Conservation (phyloP, 2,329 filamentous ascomycete species). For the Periglandula ipomoeae region DNA sequence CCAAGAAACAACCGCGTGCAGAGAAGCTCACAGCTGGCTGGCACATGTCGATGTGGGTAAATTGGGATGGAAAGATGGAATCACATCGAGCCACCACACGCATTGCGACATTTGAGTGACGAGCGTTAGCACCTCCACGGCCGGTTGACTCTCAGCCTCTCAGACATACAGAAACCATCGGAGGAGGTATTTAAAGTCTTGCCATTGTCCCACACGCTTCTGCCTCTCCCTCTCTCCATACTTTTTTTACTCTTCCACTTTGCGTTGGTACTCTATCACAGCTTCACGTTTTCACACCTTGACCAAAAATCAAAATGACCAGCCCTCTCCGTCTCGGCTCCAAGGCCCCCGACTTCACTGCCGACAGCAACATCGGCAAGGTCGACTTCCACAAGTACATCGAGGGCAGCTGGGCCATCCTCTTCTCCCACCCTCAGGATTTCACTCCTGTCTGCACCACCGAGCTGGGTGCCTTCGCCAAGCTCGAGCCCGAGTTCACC, state of each 20-base stretch:
- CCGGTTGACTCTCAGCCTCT: no score
- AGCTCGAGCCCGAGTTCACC: constrained; percentile 78
- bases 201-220: neutral
- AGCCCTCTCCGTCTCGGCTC: constrained; percentile 51
- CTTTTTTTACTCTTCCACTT: neutral
- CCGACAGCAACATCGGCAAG: constrained; percentile 66
- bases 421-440: constrained; percentile 82
- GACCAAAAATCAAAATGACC: constrained; percentile 17
- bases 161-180: no score
- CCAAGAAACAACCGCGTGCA: no score
- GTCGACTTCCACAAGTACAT: constrained; percentile 81
- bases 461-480: constrained; percentile 87
- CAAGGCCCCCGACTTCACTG: constrained; percentile 72
- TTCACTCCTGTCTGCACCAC: constrained; percentile 95
- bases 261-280: neutral
- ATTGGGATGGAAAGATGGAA: neutral
- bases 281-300: no score
- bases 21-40: neutral
- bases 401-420: constrained; percentile 67
- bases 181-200: neutral
- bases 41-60: no score
- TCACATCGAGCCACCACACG: neutral
- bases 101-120: no score
- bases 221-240: neutral
- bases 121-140: no score